Evolutionary conservation across 2,329 filamentous ascomycete species (phyloP).

Genomic region (Xylariomycetidae sp.): DNA sequence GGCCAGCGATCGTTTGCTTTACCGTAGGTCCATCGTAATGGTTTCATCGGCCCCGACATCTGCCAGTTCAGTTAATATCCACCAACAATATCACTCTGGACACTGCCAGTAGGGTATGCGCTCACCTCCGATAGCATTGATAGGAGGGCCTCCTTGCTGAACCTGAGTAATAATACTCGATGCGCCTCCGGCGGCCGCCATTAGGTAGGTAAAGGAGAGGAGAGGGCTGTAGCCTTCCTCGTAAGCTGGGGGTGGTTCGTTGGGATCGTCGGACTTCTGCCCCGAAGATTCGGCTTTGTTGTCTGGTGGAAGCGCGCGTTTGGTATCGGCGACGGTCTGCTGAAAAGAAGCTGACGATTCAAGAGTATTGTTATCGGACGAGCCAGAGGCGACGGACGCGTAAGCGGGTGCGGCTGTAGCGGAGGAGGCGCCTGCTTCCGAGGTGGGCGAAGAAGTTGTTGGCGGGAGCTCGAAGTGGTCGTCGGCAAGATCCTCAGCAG

Average conservation of each 20-base stretch:
- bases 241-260: conserved; percentile 92
- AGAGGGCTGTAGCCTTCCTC: conserved; percentile 91
- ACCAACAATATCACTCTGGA: no score
- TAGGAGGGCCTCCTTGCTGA: conserved; percentile 82
- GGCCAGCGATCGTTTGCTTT: no score
- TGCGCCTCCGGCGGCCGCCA: conserved; percentile 94
- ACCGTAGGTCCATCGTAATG: conserved; percentile 92
- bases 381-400: conserved; percentile 36
- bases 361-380: conserved; percentile 29
- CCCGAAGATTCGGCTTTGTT: conserved; percentile 69
- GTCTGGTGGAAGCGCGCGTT: conserved; percentile 76
- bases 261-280: conserved; percentile 64
- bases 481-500: conserved; percentile 23
- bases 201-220: conserved; percentile 88
- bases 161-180: conserved; percentile 99
- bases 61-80: no score
- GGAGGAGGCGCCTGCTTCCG: conserved; percentile 28
- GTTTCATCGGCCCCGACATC: conserved; percentile 87
- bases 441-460: conserved; percentile 16
- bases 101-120: no score
- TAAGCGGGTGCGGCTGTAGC: conserved; percentile 50
- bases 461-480: conserved; percentile 23
- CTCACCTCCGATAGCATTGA: conserved; percentile 83
- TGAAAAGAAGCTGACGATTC: conserved; percentile 35
- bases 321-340: conserved; percentile 65